Evolutionary conservation across 2,329 filamentous ascomycete species (phyloP).

Genomic region (Pezicula neosporulosa): DNA sequence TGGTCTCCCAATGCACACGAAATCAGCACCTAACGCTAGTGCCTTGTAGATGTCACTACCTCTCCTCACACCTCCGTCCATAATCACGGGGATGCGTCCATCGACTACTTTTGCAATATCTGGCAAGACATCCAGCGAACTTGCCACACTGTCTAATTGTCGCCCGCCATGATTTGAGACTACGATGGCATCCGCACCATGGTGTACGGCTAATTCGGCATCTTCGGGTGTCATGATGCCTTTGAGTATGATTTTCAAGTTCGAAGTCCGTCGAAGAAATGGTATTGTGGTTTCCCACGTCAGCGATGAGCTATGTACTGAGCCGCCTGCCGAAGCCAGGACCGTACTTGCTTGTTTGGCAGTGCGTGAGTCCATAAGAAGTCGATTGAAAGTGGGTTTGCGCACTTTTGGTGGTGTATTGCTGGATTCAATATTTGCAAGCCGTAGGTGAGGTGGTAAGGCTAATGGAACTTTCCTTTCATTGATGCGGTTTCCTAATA

Average conservation of each 20-base stretch:
- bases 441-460: conserved; percentile 16
- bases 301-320: conserved; percentile 50
- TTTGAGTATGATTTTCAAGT: conserved; percentile 57
- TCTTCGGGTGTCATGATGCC: conserved; percentile 63
- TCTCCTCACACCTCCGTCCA: conserved; percentile 51
- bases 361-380: conserved; percentile 17
- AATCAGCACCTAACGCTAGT: conserved; percentile 56
- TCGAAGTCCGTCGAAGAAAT: conserved; percentile 56
- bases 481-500: conserved; percentile 43
- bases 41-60: conserved; percentile 57
- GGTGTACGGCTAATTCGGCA: conserved; percentile 51
- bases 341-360: conserved; percentile 12
- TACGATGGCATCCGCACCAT: conserved; percentile 61
- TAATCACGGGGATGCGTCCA: neutral
- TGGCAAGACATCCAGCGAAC: conserved; percentile 49
- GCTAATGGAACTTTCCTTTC: conserved; percentile 23
- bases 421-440: conserved; percentile 17
- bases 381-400: conserved; percentile 9
- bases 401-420: neutral
- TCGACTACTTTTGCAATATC: conserved; percentile 40
- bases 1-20: conserved; percentile 56
- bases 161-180: conserved; percentile 66
- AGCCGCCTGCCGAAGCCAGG: neutral
- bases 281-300: conserved; percentile 73
- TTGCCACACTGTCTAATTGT: conserved; percentile 42